Percentiles rank a stretch among this genome's conserved stretches.
phyloP scores from a whole-genome alignment of 108 stramenopile species.

The Bacterosira constricta region DNA sequence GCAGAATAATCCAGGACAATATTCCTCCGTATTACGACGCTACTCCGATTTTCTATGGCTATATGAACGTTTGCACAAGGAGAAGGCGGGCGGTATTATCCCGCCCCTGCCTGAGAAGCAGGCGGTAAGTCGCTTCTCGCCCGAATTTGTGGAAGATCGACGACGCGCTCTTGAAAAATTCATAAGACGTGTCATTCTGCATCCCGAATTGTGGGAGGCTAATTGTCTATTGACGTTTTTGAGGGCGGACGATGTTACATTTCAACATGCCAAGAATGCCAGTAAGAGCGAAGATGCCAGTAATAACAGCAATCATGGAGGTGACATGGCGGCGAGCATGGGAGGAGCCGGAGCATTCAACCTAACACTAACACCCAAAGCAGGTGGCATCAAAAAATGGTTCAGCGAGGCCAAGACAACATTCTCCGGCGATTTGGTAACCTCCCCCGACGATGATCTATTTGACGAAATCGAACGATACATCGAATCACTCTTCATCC shows the following conservation, averaged over 20 bases:
- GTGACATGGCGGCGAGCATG: constrained; percentile 8
- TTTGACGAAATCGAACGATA: constrained; percentile 94
- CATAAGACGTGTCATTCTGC: constrained; percentile 84
- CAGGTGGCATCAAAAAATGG: constrained; percentile 85
- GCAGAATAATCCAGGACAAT: constrained; percentile 38
- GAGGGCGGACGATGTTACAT: constrained; percentile 87
- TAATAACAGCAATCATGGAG: no score
- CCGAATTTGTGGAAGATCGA: constrained; percentile 90
- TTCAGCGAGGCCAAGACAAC: constrained; percentile 89
- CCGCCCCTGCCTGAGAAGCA: constrained; percentile 98
- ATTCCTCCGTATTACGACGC: constrained; percentile 87
- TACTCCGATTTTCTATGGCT: constrained; percentile 98
- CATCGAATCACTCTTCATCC: constrained; percentile 84
- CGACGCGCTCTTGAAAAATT: constrained; percentile 87
- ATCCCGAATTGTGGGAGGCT: constrained; percentile 88
- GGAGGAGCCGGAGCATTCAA: constrained; percentile 45
- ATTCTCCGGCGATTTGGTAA: constrained; percentile 79
- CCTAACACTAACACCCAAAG: constrained; percentile 39
- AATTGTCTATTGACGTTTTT: constrained; percentile 87
- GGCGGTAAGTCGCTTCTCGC: constrained; percentile 88
- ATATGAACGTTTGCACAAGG: constrained; percentile 80
- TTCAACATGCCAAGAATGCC: constrained; percentile 67
- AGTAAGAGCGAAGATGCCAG: no score
- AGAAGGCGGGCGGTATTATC: constrained; percentile 91
- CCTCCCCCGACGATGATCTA: constrained; percentile 86